Conservation (phyloP, 306 rosid genomes). For the Cicer cuneatum region DNA sequence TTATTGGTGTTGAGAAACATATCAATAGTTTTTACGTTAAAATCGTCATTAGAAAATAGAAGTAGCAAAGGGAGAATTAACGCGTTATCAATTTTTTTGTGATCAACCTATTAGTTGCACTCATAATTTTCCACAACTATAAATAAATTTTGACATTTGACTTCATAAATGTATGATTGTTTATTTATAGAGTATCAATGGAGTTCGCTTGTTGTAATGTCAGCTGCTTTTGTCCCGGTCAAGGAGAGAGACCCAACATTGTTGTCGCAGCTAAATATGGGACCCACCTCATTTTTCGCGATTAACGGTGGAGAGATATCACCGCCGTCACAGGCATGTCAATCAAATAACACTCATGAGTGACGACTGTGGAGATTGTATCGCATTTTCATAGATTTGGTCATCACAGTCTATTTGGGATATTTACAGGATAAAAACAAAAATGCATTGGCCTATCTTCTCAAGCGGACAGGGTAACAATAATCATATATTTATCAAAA, state of each 20-base stretch:
- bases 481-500: too few relatives aligned
- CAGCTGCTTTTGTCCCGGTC: slow-evolving; percentile 21
- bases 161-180: background rate
- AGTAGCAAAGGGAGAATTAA: background rate
- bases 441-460: too few relatives aligned
- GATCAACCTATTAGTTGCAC: background rate
- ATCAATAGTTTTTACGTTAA: background rate
- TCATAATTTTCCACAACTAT: background rate
- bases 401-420: background rate
- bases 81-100: background rate
- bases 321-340: slow-evolving; percentile 28
- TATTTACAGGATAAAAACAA: too few relatives aligned
- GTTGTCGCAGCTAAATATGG: slow-evolving; percentile 1
- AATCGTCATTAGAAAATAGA: background rate
- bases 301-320: slow-evolving; percentile 3
- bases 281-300: background rate
- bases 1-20: too few relatives aligned
- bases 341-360: background rate
- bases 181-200: slow-evolving; percentile 16
- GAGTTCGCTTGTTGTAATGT: slow-evolving; percentile 39
- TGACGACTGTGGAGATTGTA: background rate
- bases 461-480: too few relatives aligned
- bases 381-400: background rate
- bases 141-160: slow-evolving; percentile 14
- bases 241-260: slow-evolving; percentile 7